Percentiles rank a stretch among this genome's conserved stretches.
Evolutionary conservation across 2,329 filamentous ascomycete genomes (phyloP).

Genomic region (Madurella mycetomatis): DNA sequence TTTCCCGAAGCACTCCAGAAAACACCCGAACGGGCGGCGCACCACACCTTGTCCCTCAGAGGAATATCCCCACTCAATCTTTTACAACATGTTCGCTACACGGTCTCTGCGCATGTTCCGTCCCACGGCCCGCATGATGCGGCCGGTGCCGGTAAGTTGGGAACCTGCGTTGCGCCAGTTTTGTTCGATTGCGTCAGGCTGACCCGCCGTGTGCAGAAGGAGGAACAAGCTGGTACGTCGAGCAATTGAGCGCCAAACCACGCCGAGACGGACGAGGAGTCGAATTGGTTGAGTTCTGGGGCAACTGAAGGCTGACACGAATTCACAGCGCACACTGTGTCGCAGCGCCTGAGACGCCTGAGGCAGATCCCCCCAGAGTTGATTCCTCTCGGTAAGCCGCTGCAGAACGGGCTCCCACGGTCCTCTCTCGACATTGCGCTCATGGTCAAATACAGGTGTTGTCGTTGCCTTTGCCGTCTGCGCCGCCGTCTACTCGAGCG

Average conservation of each 20-base stretch:
- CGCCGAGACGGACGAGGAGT: background rate
- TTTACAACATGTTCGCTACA: slow-evolving; percentile 59
- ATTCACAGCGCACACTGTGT: slow-evolving; percentile 82
- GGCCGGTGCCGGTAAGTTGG: slow-evolving; percentile 66
- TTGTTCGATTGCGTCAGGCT: slow-evolving; percentile 30
- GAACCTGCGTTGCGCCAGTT: slow-evolving; percentile 17
- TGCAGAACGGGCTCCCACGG: background rate
- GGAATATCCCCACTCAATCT: slow-evolving; percentile 30
- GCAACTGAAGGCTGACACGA: slow-evolving; percentile 22
- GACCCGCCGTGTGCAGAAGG: slow-evolving; percentile 46
- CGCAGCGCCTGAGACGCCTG: slow-evolving; percentile 85
- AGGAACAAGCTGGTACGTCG: slow-evolving; percentile 63
- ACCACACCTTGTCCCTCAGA: slow-evolving; percentile 10
- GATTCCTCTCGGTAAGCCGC: slow-evolving; percentile 79
- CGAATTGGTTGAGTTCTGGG: background rate
- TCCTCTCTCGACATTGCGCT: background rate
- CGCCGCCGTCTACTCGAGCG: slow-evolving; percentile 77
- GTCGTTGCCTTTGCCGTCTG: slow-evolving; percentile 81
- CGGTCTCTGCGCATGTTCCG: slow-evolving; percentile 63
- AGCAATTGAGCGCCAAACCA: slow-evolving; percentile 22
- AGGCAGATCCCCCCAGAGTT: slow-evolving; percentile 91
- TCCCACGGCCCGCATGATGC: slow-evolving; percentile 62
- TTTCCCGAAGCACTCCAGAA: slow-evolving; percentile 17
- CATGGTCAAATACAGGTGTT: slow-evolving; percentile 52
- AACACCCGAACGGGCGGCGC: slow-evolving; percentile 12